phyloP scores from a whole-genome alignment of 2,329 filamentous ascomycete species.

The Teratosphaeria pseudoeucalypti region DNA sequence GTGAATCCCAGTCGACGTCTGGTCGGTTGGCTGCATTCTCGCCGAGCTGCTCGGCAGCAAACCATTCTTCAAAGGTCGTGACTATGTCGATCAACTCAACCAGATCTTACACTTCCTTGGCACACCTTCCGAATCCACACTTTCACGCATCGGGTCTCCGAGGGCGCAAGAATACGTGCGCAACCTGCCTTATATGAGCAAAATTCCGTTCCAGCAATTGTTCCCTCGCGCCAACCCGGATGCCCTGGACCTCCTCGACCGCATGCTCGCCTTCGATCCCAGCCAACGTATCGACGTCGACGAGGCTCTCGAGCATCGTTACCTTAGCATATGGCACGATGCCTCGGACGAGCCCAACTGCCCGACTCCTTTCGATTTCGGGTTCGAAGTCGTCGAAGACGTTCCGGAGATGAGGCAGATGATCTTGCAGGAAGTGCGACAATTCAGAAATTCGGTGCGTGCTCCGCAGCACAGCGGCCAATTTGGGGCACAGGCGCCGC shows the following conservation, averaged over 20 bases:
- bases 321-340: slow-evolving; percentile 97
- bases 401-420: slow-evolving; percentile 91
- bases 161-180: slow-evolving; percentile 97
- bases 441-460: slow-evolving; percentile 54
- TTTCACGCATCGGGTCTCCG: slow-evolving; percentile 85
- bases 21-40: slow-evolving; percentile 96
- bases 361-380: slow-evolving; percentile 92
- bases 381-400: slow-evolving; percentile 95
- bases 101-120: slow-evolving; percentile 97
- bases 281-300: slow-evolving; percentile 89
- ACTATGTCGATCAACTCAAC: slow-evolving; percentile 99
- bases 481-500: slow-evolving; percentile 14
- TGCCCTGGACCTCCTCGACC: slow-evolving; percentile 86
- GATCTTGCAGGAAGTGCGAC: slow-evolving; percentile 88
- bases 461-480: slow-evolving; percentile 32
- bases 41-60: slow-evolving; percentile 91
- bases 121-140: slow-evolving; percentile 89
- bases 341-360: slow-evolving; percentile 90
- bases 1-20: slow-evolving; percentile 69
- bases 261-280: slow-evolving; percentile 95
- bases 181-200: slow-evolving; percentile 50
- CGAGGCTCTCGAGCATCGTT: slow-evolving; percentile 88
- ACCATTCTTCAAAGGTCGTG: slow-evolving; percentile 97
- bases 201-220: slow-evolving; percentile 76
- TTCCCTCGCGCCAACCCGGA: slow-evolving; percentile 95